Evolutionary conservation across 2,329 filamentous ascomycete species (phyloP).

Genomic region (Talaromyces piceae): DNA sequence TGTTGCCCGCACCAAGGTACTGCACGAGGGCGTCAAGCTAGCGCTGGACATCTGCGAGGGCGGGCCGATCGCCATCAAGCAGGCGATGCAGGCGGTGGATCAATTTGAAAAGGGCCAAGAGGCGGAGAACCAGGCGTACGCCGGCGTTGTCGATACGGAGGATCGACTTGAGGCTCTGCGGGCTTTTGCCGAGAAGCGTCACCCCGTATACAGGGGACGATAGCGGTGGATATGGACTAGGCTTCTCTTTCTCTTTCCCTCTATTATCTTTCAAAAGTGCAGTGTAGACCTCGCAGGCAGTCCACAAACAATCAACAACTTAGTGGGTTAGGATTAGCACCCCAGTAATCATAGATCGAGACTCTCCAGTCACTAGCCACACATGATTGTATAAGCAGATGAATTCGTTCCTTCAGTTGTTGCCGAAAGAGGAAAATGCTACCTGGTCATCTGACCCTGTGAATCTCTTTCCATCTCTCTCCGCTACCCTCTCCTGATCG

Average conservation of each 20-base stretch:
- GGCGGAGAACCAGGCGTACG: constrained; percentile 82
- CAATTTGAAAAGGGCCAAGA: constrained; percentile 59
- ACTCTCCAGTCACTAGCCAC: not conserved
- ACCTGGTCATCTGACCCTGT: not conserved
- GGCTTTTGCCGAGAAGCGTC: constrained; percentile 75
- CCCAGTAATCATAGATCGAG: not conserved
- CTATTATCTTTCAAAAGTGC: too few species aligned
- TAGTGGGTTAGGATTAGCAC: not conserved
- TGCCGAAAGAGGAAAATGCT: not conserved
- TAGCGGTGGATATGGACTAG: too few species aligned
- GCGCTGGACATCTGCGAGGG: constrained; percentile 84
- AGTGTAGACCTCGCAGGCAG: too few species aligned
- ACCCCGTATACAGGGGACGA: constrained; percentile 56
- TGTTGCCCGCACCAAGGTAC: constrained; percentile 57
- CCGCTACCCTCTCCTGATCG: not conserved
- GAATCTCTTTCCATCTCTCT: not conserved
- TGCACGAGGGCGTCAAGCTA: constrained; percentile 69
- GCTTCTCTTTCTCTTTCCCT: too few species aligned
- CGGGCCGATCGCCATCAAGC: constrained; percentile 73
- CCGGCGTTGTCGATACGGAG: constrained; percentile 71
- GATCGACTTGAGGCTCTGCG: constrained; percentile 81
- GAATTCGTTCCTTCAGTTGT: not conserved
- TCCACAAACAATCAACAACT: not conserved
- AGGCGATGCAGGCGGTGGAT: constrained; percentile 70
- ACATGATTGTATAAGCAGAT: too few species aligned